phyloP scores from a whole-genome alignment of 2,329 filamentous ascomycete species.

The Pestalotiopsis sp. region DNA sequence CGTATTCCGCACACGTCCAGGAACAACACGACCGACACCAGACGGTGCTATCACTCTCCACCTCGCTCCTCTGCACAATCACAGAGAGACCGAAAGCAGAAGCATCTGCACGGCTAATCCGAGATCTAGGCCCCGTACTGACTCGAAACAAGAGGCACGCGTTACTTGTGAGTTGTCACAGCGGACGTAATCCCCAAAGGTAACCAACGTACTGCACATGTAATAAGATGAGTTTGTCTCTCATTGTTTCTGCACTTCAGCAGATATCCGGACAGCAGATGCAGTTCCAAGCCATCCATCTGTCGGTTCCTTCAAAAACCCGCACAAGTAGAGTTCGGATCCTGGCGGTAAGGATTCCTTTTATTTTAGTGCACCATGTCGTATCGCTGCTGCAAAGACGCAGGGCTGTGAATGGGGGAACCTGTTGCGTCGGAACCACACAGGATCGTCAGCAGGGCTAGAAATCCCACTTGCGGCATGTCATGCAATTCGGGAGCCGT shows the following conservation, averaged over 20 bases:
- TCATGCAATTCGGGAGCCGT: neutral
- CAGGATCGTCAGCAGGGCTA: slow-evolving; percentile 1
- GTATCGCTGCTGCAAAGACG: neutral
- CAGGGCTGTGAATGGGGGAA: slow-evolving; percentile 6
- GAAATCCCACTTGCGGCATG: neutral
- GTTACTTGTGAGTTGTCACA: neutral
- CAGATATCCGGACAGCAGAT: neutral
- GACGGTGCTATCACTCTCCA: neutral
- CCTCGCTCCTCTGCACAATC: neutral
- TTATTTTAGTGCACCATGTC: neutral
- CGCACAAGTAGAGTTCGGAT: neutral
- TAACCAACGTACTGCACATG: neutral
- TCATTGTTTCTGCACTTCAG: neutral
- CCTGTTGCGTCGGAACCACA: neutral
- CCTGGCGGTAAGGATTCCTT: neutral
- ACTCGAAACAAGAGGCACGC: neutral
- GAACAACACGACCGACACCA: neutral
- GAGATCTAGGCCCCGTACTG: neutral
- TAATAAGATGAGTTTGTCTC: neutral
- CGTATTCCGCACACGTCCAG: neutral
- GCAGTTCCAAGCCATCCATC: neutral
- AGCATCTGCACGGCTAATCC: neutral
- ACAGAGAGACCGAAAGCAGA: neutral
- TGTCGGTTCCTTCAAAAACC: neutral
- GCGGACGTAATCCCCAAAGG: neutral